phyloP scores from a whole-genome alignment of 1,139 yeast species.

The Arxiozyma heterogenica region DNA sequence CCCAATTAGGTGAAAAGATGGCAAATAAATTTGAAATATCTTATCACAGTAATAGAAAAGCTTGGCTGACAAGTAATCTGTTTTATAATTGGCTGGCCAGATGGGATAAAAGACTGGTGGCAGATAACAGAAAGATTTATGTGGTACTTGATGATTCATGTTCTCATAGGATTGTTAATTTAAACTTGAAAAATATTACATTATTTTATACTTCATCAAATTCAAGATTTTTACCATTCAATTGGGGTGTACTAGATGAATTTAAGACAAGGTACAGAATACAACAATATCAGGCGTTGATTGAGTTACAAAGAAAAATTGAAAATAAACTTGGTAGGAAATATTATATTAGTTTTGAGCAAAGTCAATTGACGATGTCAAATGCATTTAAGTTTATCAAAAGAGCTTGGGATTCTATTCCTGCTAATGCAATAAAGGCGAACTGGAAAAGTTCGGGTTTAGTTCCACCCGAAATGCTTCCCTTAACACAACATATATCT shows the following conservation, averaged over 20 bases:
- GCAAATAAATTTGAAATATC: constrained; percentile 44
- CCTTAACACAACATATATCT: constrained; percentile 24
- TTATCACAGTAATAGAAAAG: constrained; percentile 52
- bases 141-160: constrained; percentile 54
- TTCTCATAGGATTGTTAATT: constrained; percentile 51
- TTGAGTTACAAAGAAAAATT: constrained; percentile 30
- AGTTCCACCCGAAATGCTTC: constrained; percentile 28
- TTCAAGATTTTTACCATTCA: constrained; percentile 48
- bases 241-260: constrained; percentile 57
- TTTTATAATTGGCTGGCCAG: constrained; percentile 55
- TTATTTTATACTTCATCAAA: constrained; percentile 35
- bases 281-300: constrained; percentile 49
- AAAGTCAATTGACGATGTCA: constrained; percentile 42
- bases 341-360: constrained; percentile 25
- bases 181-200: constrained; percentile 45
- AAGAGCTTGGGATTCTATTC: constrained; percentile 46
- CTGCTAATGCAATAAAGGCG: constrained; percentile 38
- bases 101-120: constrained; percentile 46
- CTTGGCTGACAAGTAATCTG: constrained; percentile 58
- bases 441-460: constrained; percentile 46
- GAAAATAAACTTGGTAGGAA: constrained; percentile 17
- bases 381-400: constrained; percentile 52
- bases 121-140: constrained; percentile 42
- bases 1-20: constrained; percentile 34
- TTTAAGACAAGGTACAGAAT: constrained; percentile 50